Evolutionary conservation across 306 rosid genomes (phyloP).

Genomic region (Vigna reflexopilosa): DNA sequence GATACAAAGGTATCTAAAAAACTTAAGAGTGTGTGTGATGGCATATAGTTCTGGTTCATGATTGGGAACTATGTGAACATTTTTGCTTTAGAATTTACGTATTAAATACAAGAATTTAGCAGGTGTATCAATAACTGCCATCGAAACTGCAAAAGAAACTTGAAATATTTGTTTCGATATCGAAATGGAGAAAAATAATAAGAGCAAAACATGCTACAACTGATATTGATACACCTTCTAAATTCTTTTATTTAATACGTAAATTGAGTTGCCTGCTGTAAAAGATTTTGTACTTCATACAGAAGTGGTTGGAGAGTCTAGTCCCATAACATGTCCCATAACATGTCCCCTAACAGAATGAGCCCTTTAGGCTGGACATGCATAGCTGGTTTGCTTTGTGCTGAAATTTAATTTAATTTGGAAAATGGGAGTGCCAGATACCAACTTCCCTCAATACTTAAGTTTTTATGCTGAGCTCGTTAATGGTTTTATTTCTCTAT

Average conservation of each 20-base stretch:
- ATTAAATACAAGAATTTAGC: too few relatives aligned
- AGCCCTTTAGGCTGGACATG: neutral
- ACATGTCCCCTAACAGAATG: neutral
- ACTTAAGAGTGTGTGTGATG: constrained; percentile 4
- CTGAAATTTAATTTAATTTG: constrained; percentile 5
- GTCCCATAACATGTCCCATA: neutral
- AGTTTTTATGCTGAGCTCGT: neutral
- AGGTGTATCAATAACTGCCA: too few relatives aligned
- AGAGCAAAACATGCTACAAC: too few relatives aligned
- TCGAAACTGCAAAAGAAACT: too few relatives aligned
- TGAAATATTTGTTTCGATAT: neutral
- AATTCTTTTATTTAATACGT: neutral
- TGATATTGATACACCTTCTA: neutral
- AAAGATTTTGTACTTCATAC: neutral
- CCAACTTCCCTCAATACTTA: constrained; percentile 13
- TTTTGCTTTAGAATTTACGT: neutral
- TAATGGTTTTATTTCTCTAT: neutral
- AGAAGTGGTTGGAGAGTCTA: neutral
- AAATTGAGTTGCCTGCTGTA: neutral
- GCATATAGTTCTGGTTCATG: constrained; percentile 9
- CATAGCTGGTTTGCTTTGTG: neutral
- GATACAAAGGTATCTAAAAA: constrained; percentile 28
- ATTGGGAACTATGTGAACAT: neutral
- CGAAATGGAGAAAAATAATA: neutral
- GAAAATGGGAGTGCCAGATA: constrained; percentile 7